These are phyloP conservation scores for Diversispora epigaea DNA, from an alignment of 192 early-diverging fungal genomes.

Conservation along the genomic window DNA sequence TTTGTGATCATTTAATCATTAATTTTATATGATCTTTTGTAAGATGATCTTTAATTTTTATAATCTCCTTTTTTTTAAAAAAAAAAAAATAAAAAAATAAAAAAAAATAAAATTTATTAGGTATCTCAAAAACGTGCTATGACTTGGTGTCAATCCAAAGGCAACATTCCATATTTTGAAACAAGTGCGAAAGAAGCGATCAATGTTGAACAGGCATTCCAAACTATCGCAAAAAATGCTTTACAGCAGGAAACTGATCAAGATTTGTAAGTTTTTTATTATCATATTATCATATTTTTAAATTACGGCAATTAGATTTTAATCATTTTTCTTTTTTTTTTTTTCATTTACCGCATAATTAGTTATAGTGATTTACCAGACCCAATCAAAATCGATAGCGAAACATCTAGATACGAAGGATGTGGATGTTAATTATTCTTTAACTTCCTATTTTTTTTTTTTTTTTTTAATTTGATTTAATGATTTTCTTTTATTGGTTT, in stretches of 20 bases:
- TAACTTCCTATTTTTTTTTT: too few relatives aligned
- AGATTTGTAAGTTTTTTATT: conserved; percentile 61
- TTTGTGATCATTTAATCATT: neutral
- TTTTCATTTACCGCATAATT: neutral
- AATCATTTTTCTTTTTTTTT: neutral
- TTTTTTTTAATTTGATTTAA: too few relatives aligned
- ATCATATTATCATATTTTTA: neutral
- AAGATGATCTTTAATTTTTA: neutral
- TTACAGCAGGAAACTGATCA: conserved; percentile 91
- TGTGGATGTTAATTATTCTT: neutral
- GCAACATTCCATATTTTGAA: conserved; percentile 96
- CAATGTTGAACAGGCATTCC: conserved; percentile 98
- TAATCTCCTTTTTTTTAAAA: neutral
- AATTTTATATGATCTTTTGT: neutral
- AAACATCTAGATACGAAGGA: conserved; percentile 47
- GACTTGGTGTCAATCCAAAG: conserved; percentile 96
- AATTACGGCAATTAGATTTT: neutral
- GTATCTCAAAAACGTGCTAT: conserved; percentile 95
- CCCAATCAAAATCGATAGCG: conserved; percentile 85
- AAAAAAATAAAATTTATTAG: too few relatives aligned
- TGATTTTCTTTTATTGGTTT: too few relatives aligned
- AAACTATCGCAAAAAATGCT: conserved; percentile 92
- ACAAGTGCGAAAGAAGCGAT: conserved; percentile 97
- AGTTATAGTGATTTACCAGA: conserved; percentile 80
- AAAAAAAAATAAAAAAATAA: neutral